Evolutionary conservation across 2,329 filamentous ascomycete genomes (phyloP), one percentile per base, ranked within the genome.

Genomic region (Stemphylium lycopersici): DNA sequence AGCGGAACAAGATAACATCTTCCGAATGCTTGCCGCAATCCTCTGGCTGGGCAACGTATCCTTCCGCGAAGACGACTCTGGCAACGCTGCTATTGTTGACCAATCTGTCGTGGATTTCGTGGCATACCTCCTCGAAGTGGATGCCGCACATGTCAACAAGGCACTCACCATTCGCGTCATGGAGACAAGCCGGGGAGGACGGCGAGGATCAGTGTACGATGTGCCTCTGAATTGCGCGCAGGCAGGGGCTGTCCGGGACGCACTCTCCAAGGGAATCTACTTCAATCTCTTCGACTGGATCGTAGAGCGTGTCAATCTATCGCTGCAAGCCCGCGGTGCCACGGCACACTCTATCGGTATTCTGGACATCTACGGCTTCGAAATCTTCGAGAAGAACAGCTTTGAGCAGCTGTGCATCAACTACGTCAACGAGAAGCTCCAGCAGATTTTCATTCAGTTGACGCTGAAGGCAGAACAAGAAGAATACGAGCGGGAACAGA

Each of bases 401-500:
- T 99, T 99, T 69, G 95, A 99, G 75, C 95, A 99, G 76, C 84
- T 99, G 5, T 99, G 95, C 80, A 99, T 99, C 83, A 99, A 99
- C 77, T 99, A 99, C 77, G 98, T 96, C 58, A 99, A 99, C 77
- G 95, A 99, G 76, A 99, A 97, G 76, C 85, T 99, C 53, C 95
- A 99, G 77, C 95, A 99, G 72, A 98, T 99, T 69, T 99, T 99
- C 74, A 99, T 99, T 65, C 95, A 99, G 76, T 81, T 99, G 66
- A 99, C 95, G 0, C 78, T 99, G 59, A 96, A 96, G 80, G 89
- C 95, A 0, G 95, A 99, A 75, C 95, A 99, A 78, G 95, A 99
- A 66, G 95, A 99, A 75, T 99, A 99, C 70, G 91, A 90, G 13
- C 84, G 90, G 43, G 95, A 99, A 76, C 88, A 98, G 80, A 99